Percentiles rank a stretch among this genome's conserved stretches.
Conservation (phyloP, 768 basidiomycete species). For the Tephrocybe sp. region DNA sequence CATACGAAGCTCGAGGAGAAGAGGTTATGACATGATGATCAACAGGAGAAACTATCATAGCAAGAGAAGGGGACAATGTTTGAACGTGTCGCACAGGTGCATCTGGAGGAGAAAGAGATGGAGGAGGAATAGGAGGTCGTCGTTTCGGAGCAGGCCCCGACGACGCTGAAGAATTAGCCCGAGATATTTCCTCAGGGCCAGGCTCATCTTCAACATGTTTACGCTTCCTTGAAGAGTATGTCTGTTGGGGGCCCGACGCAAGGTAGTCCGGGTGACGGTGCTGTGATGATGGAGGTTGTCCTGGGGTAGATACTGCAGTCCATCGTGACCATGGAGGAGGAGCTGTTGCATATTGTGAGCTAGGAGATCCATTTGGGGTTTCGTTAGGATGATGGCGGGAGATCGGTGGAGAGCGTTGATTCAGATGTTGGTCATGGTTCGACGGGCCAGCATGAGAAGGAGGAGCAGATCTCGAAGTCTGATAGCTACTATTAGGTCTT, state of each 20-base stretch:
- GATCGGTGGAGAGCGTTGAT: slow-evolving; percentile 16
- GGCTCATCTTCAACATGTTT: slow-evolving; percentile 40
- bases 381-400: slow-evolving; percentile 14
- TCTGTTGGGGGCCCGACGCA: slow-evolving; percentile 31
- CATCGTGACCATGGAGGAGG: slow-evolving; percentile 48
- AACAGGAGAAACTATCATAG: slow-evolving; percentile 61
- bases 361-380: slow-evolving; percentile 13
- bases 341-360: slow-evolving; percentile 22
- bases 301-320: slow-evolving; percentile 45
- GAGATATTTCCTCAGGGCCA: slow-evolving; percentile 21
- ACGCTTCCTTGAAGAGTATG: slow-evolving; percentile 42
- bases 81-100: slow-evolving; percentile 36
- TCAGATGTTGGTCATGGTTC: slow-evolving; percentile 13
- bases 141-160: slow-evolving; percentile 34
- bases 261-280: slow-evolving; percentile 33
- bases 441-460: slow-evolving; percentile 15
- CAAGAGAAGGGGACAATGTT: slow-evolving; percentile 59
- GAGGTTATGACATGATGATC: slow-evolving; percentile 39
- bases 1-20: slow-evolving; percentile 31
- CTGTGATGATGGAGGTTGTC: slow-evolving; percentile 43
- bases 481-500: slow-evolving; percentile 22
- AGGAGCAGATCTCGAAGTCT: slow-evolving; percentile 14
- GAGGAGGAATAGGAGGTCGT: slow-evolving; percentile 28
- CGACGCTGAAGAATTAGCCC: slow-evolving; percentile 22
- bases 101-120: slow-evolving; percentile 24